Base-by-base conservation (phyloP, 1,284 basidiomycete species). In the Vanrija humicola region DNA sequence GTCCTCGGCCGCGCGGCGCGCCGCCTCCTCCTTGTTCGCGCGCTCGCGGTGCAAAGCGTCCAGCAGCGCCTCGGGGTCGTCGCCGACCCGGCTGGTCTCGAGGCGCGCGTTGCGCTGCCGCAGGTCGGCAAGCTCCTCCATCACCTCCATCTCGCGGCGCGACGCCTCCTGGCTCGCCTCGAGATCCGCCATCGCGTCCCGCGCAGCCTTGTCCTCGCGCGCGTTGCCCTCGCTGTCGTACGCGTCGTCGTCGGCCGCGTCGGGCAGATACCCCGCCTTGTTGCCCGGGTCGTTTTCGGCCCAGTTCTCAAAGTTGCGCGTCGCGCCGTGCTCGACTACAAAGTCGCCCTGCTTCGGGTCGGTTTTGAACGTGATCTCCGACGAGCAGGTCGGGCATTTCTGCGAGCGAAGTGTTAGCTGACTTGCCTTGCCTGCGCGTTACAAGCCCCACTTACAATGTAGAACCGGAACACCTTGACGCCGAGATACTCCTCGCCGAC, bases 291-390 rank as follows among this genome's bases (percentile, higher is more conserved):
- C 69, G 23, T 50, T 52, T 38, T 73, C 72, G 10, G 62, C 55
- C 71, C 76, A 71, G 54, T 75, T 75, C 76, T 97, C 93, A 70
- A 95, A 96, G 71, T 96, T 97, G 18, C 93, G 84, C 8, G 87
- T 90, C 25, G 93, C 93, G 34, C 93, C 93, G 70, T 95, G 92
- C 74, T 97, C 93, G 40, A 89, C 89, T 14, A 82, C 64, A 68
- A 96, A 97, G 75, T 97, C 93, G 1, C 92, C 95, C 69, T 96
- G 97, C 82, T 95, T 95, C 9, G 95, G 96, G 73, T 98, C 96
- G 0, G 95, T 98, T 77, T 98, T 98, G 85, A 99, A 99, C 0
- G 96, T 98, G 64, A 99, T 98, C 74, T 99, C 96, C 8, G 94
- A 89, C 2, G 92, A 96, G 73, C 93, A 97, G 45, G 91, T 79